These are phyloP conservation scores for Ophiostoma pallidulum DNA, from an alignment of 2,329 filamentous ascomycete species.

Conservation along the genomic window DNA sequence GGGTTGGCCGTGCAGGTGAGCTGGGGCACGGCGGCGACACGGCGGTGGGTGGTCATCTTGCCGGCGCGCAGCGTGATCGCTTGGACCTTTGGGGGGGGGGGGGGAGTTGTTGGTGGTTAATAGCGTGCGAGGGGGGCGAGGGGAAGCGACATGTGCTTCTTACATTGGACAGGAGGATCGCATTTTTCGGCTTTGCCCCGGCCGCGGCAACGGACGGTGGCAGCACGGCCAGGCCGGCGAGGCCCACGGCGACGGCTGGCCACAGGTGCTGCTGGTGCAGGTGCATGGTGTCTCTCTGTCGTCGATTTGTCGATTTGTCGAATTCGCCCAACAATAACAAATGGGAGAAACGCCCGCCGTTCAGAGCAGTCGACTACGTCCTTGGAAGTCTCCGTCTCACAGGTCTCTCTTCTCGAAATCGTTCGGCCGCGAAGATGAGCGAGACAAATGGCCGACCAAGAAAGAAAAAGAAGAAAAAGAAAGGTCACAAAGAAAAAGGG, in stretches of 20 bases:
- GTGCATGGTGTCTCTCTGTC: too few relatives aligned
- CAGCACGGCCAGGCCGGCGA: constrained; percentile 4
- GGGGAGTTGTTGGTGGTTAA: neutral
- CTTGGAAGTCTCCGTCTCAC: too few relatives aligned
- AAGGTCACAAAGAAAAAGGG: too few relatives aligned
- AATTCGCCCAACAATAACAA: too few relatives aligned
- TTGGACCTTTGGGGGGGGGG: constrained; percentile 56
- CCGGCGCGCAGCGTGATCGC: constrained; percentile 64
- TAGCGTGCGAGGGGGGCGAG: neutral
- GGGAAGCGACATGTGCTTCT: too few relatives aligned
- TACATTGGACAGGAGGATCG: constrained; percentile 52
- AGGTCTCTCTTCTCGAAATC: too few relatives aligned
- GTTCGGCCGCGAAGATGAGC: too few relatives aligned
- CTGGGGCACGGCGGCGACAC: constrained; percentile 67
- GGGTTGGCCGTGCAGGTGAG: constrained; percentile 63
- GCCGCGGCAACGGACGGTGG: neutral
- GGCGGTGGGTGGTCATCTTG: constrained; percentile 63
- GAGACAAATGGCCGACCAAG: too few relatives aligned
- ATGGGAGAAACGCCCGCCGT: too few relatives aligned
- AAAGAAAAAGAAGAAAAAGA: too few relatives aligned
- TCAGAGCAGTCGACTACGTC: too few relatives aligned
- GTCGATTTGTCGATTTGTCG: too few relatives aligned
- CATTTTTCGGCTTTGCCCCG: constrained; percentile 33
- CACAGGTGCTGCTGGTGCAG: neutral
- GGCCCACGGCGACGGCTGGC: constrained; percentile 1